Evolutionary conservation across 176 grass and related monocot species (phyloP), one percentile per base, ranked within the genome.

Genomic region (Oryza rufipogon): DNA sequence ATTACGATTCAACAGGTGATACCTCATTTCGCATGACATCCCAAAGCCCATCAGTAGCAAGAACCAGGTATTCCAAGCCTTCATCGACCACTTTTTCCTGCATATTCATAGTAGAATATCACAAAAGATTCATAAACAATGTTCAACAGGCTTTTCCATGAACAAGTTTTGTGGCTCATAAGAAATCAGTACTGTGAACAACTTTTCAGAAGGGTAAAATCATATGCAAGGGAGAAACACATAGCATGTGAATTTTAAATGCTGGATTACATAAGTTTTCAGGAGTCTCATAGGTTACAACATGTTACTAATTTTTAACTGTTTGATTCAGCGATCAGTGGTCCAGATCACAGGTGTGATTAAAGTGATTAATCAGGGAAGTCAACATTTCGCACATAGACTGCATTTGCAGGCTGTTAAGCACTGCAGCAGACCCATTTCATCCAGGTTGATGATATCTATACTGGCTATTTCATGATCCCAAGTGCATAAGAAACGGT

Each of bases 41-140:
- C 96, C 96, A 98, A 72, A 95, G 82, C 30, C 91, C 93, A 90
- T 98, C 93, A 8, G 79, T 95, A 66, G 96, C 96, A 67, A 95
- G 93, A 86, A 95, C 88, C 56, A 98, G 68, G 42, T 87, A 93
- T 65, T 98, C 87, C 42, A 90, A 85, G 36, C 95, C 83, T 78
- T 80, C 80, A 74, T 81, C 52, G 17, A 92, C 88, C 56, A 81
- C 74, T 80, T 87, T 80, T 85, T 92, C 91, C 96, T 98, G 88
- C 39, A 75, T 75, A 33, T 80, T 38, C n/a, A 25, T 22, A 82
- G 19, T 38, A 69, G 2, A 83, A 64, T 30, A 70, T 16, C 39
- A 75, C 39, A 46, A 64, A n/a, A 49, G 8, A n/a, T 68, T 79
- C 20, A 79, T 56, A 69, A 20, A 22, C 38, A 25, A 61, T 36